A percentile compares a stretch with the other conserved stretches of the same genome.
These are phyloP conservation scores for Hypoxylon sp. DNA, from an alignment of 2,329 filamentous ascomycete genomes.

Conservation along the genomic window DNA sequence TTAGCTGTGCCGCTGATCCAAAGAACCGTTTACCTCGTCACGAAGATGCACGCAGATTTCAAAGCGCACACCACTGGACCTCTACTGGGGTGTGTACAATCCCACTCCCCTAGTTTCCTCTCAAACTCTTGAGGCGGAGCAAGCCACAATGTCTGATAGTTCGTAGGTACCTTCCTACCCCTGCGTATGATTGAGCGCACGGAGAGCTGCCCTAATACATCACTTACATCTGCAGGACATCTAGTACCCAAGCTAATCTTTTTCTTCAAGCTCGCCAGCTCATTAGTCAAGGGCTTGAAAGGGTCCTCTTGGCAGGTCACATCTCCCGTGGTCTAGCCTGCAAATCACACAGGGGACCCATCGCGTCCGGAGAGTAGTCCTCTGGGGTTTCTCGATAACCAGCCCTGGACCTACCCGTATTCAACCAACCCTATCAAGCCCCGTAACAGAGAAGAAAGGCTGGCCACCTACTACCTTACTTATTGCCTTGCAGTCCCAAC, in stretches of 20 bases:
- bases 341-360: slow-evolving; percentile 40
- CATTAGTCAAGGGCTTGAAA: slow-evolving; percentile 27
- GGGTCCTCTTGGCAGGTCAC: slow-evolving; percentile 39
- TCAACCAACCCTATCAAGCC: slow-evolving; percentile 43
- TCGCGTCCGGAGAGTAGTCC: slow-evolving; percentile 36
- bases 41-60: slow-evolving; percentile 37
- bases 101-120: slow-evolving; percentile 27
- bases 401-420: slow-evolving; percentile 26
- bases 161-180: slow-evolving; percentile 39
- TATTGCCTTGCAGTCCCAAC: slow-evolving; percentile 44
- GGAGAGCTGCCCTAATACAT: slow-evolving; percentile 43
- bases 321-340: slow-evolving; percentile 44
- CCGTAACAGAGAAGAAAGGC: slow-evolving; percentile 43
- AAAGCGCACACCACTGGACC: slow-evolving; percentile 31
- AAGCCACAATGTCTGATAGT: slow-evolving; percentile 44
- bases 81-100: slow-evolving; percentile 34
- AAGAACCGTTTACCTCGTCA: slow-evolving; percentile 40
- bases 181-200: slow-evolving; percentile 37
- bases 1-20: slow-evolving; percentile 44
- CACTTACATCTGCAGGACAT: slow-evolving; percentile 44
- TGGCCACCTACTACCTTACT: slow-evolving; percentile 43
- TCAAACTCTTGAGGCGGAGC: slow-evolving; percentile 40
- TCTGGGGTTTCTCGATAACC: slow-evolving; percentile 41
- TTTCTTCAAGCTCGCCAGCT: slow-evolving; percentile 21
- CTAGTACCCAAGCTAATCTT: slow-evolving; percentile 38